A percentile compares a stretch with the other conserved stretches of the same genome.
Conservation (phyloP, 805 yeast genomes). For the Candida patagonica region DNA sequence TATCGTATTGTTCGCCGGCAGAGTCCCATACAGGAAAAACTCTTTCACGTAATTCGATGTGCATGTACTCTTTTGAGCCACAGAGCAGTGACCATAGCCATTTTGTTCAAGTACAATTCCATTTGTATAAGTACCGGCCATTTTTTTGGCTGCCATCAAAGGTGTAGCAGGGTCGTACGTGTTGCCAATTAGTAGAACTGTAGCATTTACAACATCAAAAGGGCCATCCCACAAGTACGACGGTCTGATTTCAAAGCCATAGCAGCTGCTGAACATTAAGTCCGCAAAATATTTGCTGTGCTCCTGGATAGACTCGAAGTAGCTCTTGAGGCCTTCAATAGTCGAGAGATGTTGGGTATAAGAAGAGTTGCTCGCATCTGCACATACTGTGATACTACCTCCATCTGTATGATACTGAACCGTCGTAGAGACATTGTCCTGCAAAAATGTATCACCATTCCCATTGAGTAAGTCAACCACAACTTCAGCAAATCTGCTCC, state of each 20-base stretch:
- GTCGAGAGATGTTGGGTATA: not conserved
- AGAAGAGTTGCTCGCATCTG: too few relatives aligned
- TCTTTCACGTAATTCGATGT: constrained; percentile 7
- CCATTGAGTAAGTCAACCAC: too few relatives aligned
- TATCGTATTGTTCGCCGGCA: constrained; percentile 12
- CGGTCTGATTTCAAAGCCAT: constrained; percentile 5
- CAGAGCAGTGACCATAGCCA: too few relatives aligned
- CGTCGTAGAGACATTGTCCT: too few relatives aligned
- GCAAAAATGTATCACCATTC: too few relatives aligned
- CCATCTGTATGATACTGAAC: too few relatives aligned
- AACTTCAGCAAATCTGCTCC: too few relatives aligned
- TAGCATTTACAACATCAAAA: constrained; percentile 9
- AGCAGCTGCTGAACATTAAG: constrained; percentile 2
- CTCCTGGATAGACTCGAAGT: not conserved
- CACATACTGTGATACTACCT: too few relatives aligned
- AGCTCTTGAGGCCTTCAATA: not conserved
- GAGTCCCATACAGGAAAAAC: constrained; percentile 13
- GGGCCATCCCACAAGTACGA: constrained; percentile 13
- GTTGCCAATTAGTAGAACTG: too few relatives aligned
- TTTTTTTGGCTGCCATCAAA: constrained; percentile 13
- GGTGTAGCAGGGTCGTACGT: constrained; percentile 21
- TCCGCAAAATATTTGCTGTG: not conserved
- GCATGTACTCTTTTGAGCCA: constrained; percentile 17
- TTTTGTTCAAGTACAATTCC: constrained; percentile 14
- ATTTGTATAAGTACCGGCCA: constrained; percentile 11